Conservation (phyloP, 2,329 filamentous ascomycete genomes). For the Penicillium sp. region DNA sequence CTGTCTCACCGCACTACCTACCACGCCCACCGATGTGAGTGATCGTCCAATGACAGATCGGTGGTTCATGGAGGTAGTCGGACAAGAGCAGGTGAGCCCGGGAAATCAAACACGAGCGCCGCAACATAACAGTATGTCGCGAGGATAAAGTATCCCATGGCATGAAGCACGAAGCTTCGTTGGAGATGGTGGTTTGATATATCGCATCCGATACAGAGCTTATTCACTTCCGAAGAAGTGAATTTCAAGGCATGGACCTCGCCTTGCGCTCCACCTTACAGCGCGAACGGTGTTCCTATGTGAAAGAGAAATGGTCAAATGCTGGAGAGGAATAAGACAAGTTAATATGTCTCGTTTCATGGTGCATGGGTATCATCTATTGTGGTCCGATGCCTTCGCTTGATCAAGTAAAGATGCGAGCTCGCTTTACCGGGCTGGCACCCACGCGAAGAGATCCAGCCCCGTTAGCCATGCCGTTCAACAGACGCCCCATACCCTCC, state of each 20-base stretch:
- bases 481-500: slow-evolving; percentile 52
- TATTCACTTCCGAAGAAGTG: slow-evolving; percentile 40
- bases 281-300: slow-evolving; percentile 44
- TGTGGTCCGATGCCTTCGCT: slow-evolving; percentile 15
- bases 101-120: slow-evolving; percentile 17
- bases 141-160: slow-evolving; percentile 15
- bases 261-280: slow-evolving; percentile 59
- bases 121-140: slow-evolving; percentile 16
- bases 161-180: slow-evolving; percentile 16
- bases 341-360: slow-evolving; percentile 14
- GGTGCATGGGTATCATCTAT: slow-evolving; percentile 37
- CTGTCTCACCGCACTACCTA: slow-evolving; percentile 7
- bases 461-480: slow-evolving; percentile 47
- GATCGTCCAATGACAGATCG: slow-evolving; percentile 29
- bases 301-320: not conserved
- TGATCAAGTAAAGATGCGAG: slow-evolving; percentile 40
- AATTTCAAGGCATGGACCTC: slow-evolving; percentile 56
- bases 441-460: slow-evolving; percentile 37
- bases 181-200: slow-evolving; percentile 43
- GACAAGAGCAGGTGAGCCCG: slow-evolving; percentile 19
- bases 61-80: slow-evolving; percentile 15
- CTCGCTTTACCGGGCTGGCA: slow-evolving; percentile 42
- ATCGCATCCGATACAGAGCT: slow-evolving; percentile 59
- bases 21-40: slow-evolving; percentile 21
- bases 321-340: slow-evolving; percentile 8